Evolutionary conservation across 805 yeast species (phyloP).

Genomic region (Geotrichum ghanense): DNA sequence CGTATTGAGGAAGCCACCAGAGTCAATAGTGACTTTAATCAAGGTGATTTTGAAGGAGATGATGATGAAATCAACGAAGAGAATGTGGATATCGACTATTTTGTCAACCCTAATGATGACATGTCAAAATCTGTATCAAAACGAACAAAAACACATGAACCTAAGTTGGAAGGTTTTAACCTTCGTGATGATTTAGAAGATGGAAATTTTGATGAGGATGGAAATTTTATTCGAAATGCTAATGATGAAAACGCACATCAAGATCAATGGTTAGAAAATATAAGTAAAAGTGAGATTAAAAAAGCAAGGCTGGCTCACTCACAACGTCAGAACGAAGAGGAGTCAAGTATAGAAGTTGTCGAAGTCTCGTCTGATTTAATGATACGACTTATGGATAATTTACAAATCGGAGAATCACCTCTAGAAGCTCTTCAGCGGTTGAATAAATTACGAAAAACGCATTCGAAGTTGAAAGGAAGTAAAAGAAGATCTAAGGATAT

Average conservation of each 20-base stretch:
- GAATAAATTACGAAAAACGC: conserved; percentile 20
- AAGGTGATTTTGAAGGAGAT: conserved; percentile 15
- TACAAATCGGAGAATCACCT: conserved; percentile 52
- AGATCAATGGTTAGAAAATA: conserved; percentile 31
- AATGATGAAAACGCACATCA: conserved; percentile 27
- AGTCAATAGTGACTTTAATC: conserved; percentile 18
- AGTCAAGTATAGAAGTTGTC: conserved; percentile 7
- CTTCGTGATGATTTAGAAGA: conserved; percentile 43
- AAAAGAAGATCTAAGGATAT: conserved; percentile 2
- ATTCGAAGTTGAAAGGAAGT: conserved; percentile 8
- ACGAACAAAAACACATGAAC: conserved; percentile 12
- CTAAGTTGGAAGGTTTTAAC: conserved; percentile 53
- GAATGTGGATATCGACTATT: conserved; percentile 13
- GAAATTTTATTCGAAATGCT: conserved; percentile 40
- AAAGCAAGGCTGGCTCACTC: conserved; percentile 28
- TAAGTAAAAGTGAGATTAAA: conserved; percentile 27
- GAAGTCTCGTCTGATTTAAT: conserved; percentile 17
- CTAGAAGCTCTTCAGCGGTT: conserved; percentile 41
- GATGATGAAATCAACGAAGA: conserved; percentile 11
- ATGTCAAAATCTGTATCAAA: background rate
- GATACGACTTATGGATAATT: conserved; percentile 27
- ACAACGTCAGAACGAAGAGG: conserved; percentile 15
- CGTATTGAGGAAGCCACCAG: conserved; percentile 21
- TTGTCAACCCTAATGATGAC: conserved; percentile 11
- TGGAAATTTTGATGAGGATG: conserved; percentile 51